Base-by-base conservation (phyloP, 352 stramenopile species). In the Pythium dissimile region DNA sequence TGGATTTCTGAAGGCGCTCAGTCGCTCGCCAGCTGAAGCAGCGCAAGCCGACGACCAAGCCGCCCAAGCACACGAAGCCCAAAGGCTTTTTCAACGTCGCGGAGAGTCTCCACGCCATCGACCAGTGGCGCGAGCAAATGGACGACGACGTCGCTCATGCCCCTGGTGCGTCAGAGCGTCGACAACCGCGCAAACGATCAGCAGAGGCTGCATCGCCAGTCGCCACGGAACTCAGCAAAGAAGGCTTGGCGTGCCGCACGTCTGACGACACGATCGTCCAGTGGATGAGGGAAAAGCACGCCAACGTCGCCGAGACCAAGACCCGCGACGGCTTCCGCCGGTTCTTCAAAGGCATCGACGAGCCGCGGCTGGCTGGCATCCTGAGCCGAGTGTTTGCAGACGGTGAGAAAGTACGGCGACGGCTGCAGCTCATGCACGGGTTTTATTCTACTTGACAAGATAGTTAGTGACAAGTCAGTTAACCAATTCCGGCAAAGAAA, bases 81-180 rank as follows among this genome's bases (percentile, higher is more conserved):
- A 63, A 50, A 10, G 57, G 61, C n/a, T 88, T 89, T 44, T 89
- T 92, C 63, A 86, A 92, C 59, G 77, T 92, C 15, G 70, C 68
- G 0, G 72, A 84, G 53, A 91, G 81, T 53, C 57, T 91, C 30
- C 70, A 87, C 35, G 81, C 79, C 16, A 88, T 91, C 56, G 75
- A 87, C 48, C 74, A 76, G 31, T 92, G 81, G 79, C 67, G 77
- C n/a, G 78, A 91, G 44, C 64, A 84, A 47, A 80, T 84, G 72
- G 72, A 81, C 12, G 64, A 79, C 10, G 75, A 86, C 30, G 62
- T n/a, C n/a, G n/a, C n/a, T n/a, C n/a, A n/a, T n/a, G n/a, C n/a
- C n/a, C n/a, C 68, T 32, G 54, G 18, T 21, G 16, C 43, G 16
- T 23, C 42, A 5, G 3, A 24, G 16, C 41, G 13, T 2, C 54